Percentiles rank a stretch among this genome's conserved stretches.
Evolutionary conservation across 2,329 filamentous ascomycete species (phyloP).

Genomic region (Phialophora verrucosa): DNA sequence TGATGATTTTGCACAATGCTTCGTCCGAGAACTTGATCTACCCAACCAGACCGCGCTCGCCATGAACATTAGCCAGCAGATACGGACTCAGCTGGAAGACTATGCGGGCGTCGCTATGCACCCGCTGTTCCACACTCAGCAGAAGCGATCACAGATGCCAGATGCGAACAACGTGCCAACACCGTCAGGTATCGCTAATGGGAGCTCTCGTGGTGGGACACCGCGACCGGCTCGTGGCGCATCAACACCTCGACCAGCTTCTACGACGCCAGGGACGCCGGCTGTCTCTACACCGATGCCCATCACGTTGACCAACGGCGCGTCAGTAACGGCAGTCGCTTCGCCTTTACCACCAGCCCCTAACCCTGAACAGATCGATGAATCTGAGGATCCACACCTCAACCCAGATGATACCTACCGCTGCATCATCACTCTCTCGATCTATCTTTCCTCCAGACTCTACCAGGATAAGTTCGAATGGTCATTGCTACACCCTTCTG

Average conservation of each 20-base stretch:
- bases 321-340: slow-evolving; percentile 70
- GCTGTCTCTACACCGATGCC: slow-evolving; percentile 57
- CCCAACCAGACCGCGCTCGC: slow-evolving; percentile 74
- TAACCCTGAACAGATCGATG: slow-evolving; percentile 22
- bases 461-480: slow-evolving; percentile 99
- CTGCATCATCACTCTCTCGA: slow-evolving; percentile 86
- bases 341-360: slow-evolving; percentile 58
- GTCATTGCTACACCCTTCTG: slow-evolving; percentile 90
- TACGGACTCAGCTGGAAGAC: slow-evolving; percentile 92
- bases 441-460: slow-evolving; percentile 87
- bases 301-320: slow-evolving; percentile 48
- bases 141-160: slow-evolving; percentile 46
- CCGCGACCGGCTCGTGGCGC: slow-evolving; percentile 47
- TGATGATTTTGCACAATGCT: slow-evolving; percentile 88
- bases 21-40: slow-evolving; percentile 92
- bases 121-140: slow-evolving; percentile 76
- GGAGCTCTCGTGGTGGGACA: slow-evolving; percentile 58
- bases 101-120: slow-evolving; percentile 94
- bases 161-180: slow-evolving; percentile 42
- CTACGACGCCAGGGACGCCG: slow-evolving; percentile 38
- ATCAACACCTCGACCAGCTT: slow-evolving; percentile 37
- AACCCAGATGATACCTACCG: slow-evolving; percentile 95
- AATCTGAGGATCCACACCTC: slow-evolving; percentile 53
- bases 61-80: slow-evolving; percentile 86
- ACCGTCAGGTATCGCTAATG: slow-evolving; percentile 45